Evolutionary conservation across 768 basidiomycete species (phyloP).

Genomic region (Suillus paluster): DNA sequence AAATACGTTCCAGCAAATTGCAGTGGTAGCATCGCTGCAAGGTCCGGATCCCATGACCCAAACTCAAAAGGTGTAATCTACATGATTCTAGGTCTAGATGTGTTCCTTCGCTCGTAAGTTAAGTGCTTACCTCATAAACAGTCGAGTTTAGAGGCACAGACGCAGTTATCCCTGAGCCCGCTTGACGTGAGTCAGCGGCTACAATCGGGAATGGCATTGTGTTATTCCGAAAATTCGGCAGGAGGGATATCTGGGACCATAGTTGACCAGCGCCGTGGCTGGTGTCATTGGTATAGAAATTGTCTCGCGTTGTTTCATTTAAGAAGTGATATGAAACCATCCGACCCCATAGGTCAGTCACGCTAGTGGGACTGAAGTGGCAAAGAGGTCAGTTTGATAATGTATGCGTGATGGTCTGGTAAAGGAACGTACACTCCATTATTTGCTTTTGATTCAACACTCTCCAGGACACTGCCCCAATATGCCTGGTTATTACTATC

Average conservation of each 20-base stretch:
- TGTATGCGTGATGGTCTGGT: constrained; percentile 2
- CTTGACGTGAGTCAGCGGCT: constrained; percentile 56
- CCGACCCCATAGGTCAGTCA: constrained; percentile 67
- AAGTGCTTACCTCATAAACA: constrained; percentile 59
- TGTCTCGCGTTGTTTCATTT: constrained; percentile 59
- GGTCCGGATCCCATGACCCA: constrained; percentile 73
- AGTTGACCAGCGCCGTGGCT: constrained; percentile 76
- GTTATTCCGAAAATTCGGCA: constrained; percentile 54
- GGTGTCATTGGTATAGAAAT: constrained; percentile 63
- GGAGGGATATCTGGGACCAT: constrained; percentile 59
- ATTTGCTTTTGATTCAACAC: constrained; percentile 58
- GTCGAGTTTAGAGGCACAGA: constrained; percentile 44
- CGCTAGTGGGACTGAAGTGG: constrained; percentile 56
- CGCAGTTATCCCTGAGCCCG: constrained; percentile 47
- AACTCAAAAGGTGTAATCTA: constrained; percentile 69
- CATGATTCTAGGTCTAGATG: constrained; percentile 8
- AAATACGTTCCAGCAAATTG: constrained; percentile 69
- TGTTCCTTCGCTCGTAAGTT: constrained; percentile 13
- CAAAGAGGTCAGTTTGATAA: neutral
- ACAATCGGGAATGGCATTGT: constrained; percentile 71
- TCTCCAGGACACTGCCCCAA: constrained; percentile 57
- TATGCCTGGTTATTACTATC: constrained; percentile 53
- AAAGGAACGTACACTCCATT: constrained; percentile 51
- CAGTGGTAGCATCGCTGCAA: constrained; percentile 72
- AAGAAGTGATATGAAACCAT: constrained; percentile 76